Conservation (phyloP, 2,329 filamentous ascomycete species). For the Aspergillus novofumigatus region DNA sequence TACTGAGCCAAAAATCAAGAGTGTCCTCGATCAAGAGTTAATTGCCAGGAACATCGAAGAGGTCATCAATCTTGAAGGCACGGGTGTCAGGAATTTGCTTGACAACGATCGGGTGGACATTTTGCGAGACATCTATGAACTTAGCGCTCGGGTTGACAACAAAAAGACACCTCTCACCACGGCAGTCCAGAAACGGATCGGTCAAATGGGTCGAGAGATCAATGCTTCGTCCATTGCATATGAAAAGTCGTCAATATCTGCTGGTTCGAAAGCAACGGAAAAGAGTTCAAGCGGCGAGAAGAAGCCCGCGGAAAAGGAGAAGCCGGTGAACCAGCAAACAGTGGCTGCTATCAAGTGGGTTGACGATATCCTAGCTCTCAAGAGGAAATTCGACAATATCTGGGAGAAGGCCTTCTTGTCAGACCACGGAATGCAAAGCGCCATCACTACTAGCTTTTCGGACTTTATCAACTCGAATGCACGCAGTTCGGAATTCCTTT, state of each 20-base stretch:
- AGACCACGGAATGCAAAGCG: slow-evolving; percentile 74
- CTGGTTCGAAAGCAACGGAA: slow-evolving; percentile 31
- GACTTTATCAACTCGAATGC: slow-evolving; percentile 91
- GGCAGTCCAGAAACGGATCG: slow-evolving; percentile 68
- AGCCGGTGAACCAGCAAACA: slow-evolving; percentile 71
- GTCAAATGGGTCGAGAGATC: slow-evolving; percentile 77
- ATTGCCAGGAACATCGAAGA: slow-evolving; percentile 74
- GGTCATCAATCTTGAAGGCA: slow-evolving; percentile 78
- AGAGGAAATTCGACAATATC: slow-evolving; percentile 83
- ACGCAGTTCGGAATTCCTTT: slow-evolving; percentile 86
- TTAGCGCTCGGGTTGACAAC: slow-evolving; percentile 72
- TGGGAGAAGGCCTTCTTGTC: slow-evolving; percentile 68
- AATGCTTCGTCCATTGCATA: slow-evolving; percentile 60
- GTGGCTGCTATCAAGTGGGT: slow-evolving; percentile 91
- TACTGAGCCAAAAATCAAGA: slow-evolving; percentile 68
- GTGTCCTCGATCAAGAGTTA: slow-evolving; percentile 75
- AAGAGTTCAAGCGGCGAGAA: slow-evolving; percentile 51
- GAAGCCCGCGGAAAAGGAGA: slow-evolving; percentile 47
- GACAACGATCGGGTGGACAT: slow-evolving; percentile 80
- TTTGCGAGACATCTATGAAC: slow-evolving; percentile 72
- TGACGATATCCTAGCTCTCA: slow-evolving; percentile 78
- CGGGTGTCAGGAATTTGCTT: slow-evolving; percentile 83
- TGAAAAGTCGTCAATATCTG: slow-evolving; percentile 52
- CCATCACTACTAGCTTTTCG: slow-evolving; percentile 79
- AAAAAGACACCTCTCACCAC: slow-evolving; percentile 67